Base-by-base conservation (phyloP, 257 asterid species). In the Ajuga chamaepitys region DNA sequence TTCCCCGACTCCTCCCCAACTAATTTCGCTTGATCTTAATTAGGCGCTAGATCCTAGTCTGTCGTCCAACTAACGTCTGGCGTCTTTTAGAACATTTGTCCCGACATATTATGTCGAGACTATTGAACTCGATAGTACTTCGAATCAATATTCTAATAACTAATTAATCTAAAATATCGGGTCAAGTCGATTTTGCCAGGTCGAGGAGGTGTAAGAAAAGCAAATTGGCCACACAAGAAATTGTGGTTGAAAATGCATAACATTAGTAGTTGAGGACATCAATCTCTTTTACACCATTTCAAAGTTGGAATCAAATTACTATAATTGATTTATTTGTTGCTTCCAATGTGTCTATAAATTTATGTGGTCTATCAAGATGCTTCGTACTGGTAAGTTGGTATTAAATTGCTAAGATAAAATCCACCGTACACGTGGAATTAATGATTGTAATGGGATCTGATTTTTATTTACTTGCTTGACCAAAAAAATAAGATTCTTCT, bases 221-320 rank as follows among this genome's bases (percentile, higher is more conserved):
- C 1, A 68, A n/a, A 35, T 16, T 58, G 74, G 67, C 74, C 74
- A 68, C 74, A 68, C 48, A 58, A 21, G 44, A 34, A 58, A 58
- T 22, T 68, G 67, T 58, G 67, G 74, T 68, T 68, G 44, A 58
- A 58, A 47, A 22, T 68, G 38, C 44, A 22, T 13, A 45, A 9
- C 58, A 32, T 42, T 26, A 67, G 58, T 57, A 57, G 65, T 44
- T 67, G 72, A 55, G 58, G 58, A 44, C 66, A 67, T 30, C 35
- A 64, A 35, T 64, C 70, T n/a, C n/a, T n/a, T n/a, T n/a, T 2
- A 50, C 70, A n/a, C 10, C 32, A 30, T 9, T 38, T 38, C 40
- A 38, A 37, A 64, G n/a, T 4, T 9, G 35, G 32, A 30, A 46
- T 62, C 46, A 28, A 46, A 46, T 3, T 30, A 22, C 17, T 50